A percentile compares a stretch with the other conserved stretches of the same genome.
Conservation (phyloP, 1,139 yeast genomes). For the Martiniozyma asiatica region DNA sequence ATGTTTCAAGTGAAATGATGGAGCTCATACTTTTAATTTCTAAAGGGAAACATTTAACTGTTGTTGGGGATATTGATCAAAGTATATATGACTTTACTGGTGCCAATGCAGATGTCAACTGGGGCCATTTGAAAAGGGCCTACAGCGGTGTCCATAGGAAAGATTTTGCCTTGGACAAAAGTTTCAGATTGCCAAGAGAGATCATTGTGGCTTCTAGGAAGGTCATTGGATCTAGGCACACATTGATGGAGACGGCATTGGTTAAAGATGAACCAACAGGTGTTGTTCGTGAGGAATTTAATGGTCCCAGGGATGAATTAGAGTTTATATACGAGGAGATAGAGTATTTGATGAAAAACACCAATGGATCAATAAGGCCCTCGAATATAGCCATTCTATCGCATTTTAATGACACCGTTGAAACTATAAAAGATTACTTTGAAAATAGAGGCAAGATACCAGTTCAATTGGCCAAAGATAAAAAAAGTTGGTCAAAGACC, state of each 20-base stretch:
- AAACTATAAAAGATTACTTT: conserved; percentile 30
- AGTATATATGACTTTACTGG: conserved; percentile 60
- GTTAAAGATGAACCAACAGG: conserved; percentile 18
- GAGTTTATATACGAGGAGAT: conserved; percentile 36
- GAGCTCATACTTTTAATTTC: conserved; percentile 31
- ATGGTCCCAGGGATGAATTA: too few relatives aligned
- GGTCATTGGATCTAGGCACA: conserved; percentile 16
- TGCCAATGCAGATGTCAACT: conserved; percentile 21
- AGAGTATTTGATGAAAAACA: conserved; percentile 29
- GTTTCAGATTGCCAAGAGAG: conserved; percentile 51
- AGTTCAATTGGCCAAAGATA: conserved; percentile 32
- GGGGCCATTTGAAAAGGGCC: conserved; percentile 12
- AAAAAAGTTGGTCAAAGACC: conserved; percentile 43
- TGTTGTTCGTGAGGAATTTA: conserved; percentile 26
- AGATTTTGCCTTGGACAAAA: conserved; percentile 30
- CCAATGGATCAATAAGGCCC: conserved; percentile 34
- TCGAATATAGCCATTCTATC: conserved; percentile 46
- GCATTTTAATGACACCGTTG: conserved; percentile 41
- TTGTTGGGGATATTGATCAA: conserved; percentile 70
- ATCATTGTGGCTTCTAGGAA: conserved; percentile 32
- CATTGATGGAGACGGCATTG: conserved; percentile 13
- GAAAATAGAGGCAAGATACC: conserved; percentile 29
- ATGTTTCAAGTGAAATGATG: conserved; percentile 43
- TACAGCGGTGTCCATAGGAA: conserved; percentile 14
- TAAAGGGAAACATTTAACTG: conserved; percentile 36